Evolutionary conservation across 805 yeast genomes (phyloP).

Genomic region (Kuraishia piskuri): DNA sequence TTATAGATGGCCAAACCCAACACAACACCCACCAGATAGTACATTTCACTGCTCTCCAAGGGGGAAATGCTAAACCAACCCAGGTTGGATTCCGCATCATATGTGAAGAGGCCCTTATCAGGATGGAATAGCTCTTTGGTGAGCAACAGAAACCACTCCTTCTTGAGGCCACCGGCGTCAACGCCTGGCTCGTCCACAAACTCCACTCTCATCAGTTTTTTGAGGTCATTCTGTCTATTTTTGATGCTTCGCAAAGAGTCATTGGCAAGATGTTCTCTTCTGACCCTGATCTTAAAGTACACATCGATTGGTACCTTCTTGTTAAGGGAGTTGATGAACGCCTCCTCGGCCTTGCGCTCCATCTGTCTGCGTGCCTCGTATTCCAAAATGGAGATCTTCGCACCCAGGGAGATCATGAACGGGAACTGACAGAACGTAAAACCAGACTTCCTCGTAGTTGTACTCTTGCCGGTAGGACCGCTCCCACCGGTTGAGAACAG

Average conservation of each 20-base stretch:
- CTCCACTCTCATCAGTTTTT: conserved; percentile 69
- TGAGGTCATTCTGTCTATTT: conserved; percentile 47
- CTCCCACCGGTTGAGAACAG: conserved; percentile 16
- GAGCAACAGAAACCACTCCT: conserved; percentile 85
- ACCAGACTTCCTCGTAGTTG: conserved; percentile 7
- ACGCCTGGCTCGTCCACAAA: conserved; percentile 87
- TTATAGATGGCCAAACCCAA: conserved; percentile 88
- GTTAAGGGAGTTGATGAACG: conserved; percentile 69
- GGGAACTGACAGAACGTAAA: conserved; percentile 79
- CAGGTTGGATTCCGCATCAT: conserved; percentile 58
- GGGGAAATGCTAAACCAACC: conserved; percentile 67
- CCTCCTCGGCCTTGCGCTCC: conserved; percentile 86
- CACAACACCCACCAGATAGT: conserved; percentile 75
- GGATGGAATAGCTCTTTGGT: conserved; percentile 66
- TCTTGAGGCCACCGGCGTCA: conserved; percentile 91
- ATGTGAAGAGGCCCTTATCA: conserved; percentile 54
- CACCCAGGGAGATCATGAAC: conserved; percentile 70
- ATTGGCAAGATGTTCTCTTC: conserved; percentile 56
- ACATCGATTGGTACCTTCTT: conserved; percentile 55
- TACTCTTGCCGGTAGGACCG: neutral
- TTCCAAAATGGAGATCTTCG: conserved; percentile 73
- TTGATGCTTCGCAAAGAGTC: conserved; percentile 69
- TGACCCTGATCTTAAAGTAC: conserved; percentile 56
- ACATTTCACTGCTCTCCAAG: conserved; percentile 41
- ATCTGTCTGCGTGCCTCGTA: conserved; percentile 73